phyloP scores from a whole-genome alignment of 495 filamentous ascomycete species.

The Friedmanniomyces simplex region DNA sequence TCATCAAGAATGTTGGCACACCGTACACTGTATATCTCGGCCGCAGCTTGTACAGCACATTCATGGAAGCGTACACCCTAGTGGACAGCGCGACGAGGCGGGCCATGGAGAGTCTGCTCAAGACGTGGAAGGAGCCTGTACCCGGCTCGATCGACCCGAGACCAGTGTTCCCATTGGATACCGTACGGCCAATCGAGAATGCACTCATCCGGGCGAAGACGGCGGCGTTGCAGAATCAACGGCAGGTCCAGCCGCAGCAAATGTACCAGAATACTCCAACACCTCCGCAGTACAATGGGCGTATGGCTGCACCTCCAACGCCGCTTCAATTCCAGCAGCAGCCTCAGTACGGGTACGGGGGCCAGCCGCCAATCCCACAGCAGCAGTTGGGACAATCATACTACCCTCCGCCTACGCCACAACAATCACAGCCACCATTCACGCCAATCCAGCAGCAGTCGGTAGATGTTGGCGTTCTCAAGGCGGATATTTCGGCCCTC shows the following conservation, averaged over 20 bases:
- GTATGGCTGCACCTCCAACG: conserved; percentile 35
- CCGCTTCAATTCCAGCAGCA: conserved; percentile 7
- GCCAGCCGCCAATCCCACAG: conserved; percentile 15
- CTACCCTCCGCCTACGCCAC: conserved; percentile 20
- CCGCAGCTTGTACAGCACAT: conserved; percentile 80
- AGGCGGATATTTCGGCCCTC: conserved; percentile 67
- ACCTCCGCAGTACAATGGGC: conserved; percentile 44
- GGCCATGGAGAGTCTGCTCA: conserved; percentile 93
- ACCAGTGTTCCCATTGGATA: conserved; percentile 79
- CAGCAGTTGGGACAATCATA: background rate
- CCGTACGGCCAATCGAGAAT: conserved; percentile 83
- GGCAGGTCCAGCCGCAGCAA: conserved; percentile 43
- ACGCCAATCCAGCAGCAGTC: conserved; percentile 11
- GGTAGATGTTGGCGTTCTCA: conserved; percentile 57
- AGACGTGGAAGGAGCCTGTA: conserved; percentile 95
- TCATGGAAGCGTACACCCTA: conserved; percentile 89
- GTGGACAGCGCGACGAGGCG: conserved; percentile 70
- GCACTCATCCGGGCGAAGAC: conserved; percentile 82
- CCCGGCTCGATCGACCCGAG: conserved; percentile 77
- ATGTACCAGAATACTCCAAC: conserved; percentile 56
- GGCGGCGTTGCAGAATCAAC: conserved; percentile 58
- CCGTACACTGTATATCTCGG: conserved; percentile 93
- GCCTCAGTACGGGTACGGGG: conserved; percentile 7
- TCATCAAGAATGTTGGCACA: conserved; percentile 97
- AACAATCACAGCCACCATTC: conserved; percentile 13